Base-by-base conservation (phyloP, 148 eudicot genomes). In the Arctostaphylos glauca region DNA sequence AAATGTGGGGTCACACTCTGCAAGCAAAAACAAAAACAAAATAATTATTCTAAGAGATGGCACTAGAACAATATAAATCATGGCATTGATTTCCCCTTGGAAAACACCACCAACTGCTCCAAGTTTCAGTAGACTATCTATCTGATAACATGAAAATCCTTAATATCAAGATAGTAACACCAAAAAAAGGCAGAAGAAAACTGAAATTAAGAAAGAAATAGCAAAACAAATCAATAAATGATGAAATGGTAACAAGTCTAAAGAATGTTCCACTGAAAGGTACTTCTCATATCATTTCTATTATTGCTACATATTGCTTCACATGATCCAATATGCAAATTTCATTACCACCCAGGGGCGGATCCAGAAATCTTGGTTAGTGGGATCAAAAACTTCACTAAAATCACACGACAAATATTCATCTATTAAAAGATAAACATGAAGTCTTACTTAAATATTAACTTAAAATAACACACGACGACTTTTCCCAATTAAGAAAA, bases 1-100 rank as follows among this genome's bases (percentile, higher is more conserved):
- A 96, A 84, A 87, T 91, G 81, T 19, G 94, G 94, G 15, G 97
- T 94, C 86, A 96, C 91, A 90, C 94, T 96, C 99, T 96, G 93
- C 89, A 91, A 86, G 79, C 55, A 82, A 25, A 78, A 53, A 18
- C 16, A 38, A 12, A 46, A 64, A 68, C 38, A 10, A 67, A 5
- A 31, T 23, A 2, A 41, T 48, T 31, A 23, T 18, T 43, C 47
- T 25, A 60, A 21, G 64, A 72, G 18, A 80, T 21, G 58, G 19
- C 5, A 55, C 8, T 18, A 56, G 47, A 81, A 62, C 52, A 1
- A 25, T 14, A 74, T 13, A 80, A 19, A 55, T 6, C 44, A 76
- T 52, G 78, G 38, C 44, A 50, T 76, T 6, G 10, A 23, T 76
- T 52, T 47, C 38, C 15, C 52, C 38, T 74, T 1, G 5, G 38